Conservation (phyloP, 2,329 filamentous ascomycete genomes). For the Penicillium sp. region DNA sequence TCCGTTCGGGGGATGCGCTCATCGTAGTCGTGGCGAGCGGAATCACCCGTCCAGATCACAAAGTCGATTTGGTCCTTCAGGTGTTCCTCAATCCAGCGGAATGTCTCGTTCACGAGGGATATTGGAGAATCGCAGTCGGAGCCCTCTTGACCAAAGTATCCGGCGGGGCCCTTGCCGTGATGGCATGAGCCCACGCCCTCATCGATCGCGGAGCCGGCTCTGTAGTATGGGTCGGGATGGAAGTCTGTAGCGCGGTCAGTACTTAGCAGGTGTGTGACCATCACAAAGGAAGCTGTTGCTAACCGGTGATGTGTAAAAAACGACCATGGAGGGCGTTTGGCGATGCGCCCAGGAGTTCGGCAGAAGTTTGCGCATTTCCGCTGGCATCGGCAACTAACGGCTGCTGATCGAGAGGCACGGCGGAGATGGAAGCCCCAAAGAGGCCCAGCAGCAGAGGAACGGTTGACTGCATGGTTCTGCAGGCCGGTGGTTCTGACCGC, state of each 20-base stretch:
- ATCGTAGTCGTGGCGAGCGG: constrained; percentile 84
- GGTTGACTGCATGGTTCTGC: constrained; percentile 17
- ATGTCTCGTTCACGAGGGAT: constrained; percentile 79
- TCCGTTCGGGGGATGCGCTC: constrained; percentile 72
- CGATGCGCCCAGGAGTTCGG: constrained; percentile 3
- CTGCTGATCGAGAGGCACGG: constrained; percentile 14
- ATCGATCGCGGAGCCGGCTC: constrained; percentile 69
- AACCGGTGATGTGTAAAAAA: constrained; percentile 40
- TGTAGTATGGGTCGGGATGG: constrained; percentile 87
- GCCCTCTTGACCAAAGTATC: constrained; percentile 78
- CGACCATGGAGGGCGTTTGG: constrained; percentile 29
- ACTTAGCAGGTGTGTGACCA: neutral
- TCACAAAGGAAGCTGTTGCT: neutral
- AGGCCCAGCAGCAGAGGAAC: constrained; percentile 15
- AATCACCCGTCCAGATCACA: constrained; percentile 90
- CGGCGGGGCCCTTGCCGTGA: constrained; percentile 70
- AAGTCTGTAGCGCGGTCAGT: constrained; percentile 62
- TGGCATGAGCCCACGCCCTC: constrained; percentile 67
- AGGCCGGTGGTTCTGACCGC: neutral
- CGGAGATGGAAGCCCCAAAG: constrained; percentile 11
- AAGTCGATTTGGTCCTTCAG: constrained; percentile 80
- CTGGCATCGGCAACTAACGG: constrained; percentile 12
- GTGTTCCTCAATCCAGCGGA: constrained; percentile 80
- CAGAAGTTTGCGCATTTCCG: constrained; percentile 1
- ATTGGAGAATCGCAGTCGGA: constrained; percentile 85